Percentiles rank a stretch among this genome's conserved stretches.
Evolutionary conservation across 176 grass and related monocot species (phyloP).

Genomic region (barley (Hordeum vulgare)): MorexV3_pseudomolecules_assembly NC_058518.1:458185097-458185596

Average conservation of each 20-base stretch:
- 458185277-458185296: neutral
- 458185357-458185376: neutral
- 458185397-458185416: neutral
- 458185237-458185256: too few relatives aligned
- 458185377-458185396: slow-evolving; percentile 6
- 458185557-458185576: too few relatives aligned
- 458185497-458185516: neutral
- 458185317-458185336: neutral
- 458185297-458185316: neutral
- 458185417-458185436: neutral
- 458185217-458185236: neutral
- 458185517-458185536: neutral
- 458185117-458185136: neutral
- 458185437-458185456: neutral
- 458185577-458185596: neutral
- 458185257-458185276: neutral
- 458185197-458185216: neutral
- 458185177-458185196: neutral
- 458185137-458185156: neutral
- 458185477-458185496: neutral
- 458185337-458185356: neutral
- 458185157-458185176: neutral
- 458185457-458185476: neutral
- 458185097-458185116: neutral
- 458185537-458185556: neutral